Percentiles rank a stretch among this genome's conserved stretches.
Evolutionary conservation across 495 filamentous ascomycete genomes (phyloP).

Genomic region (Aspergillus cavernicola): DNA sequence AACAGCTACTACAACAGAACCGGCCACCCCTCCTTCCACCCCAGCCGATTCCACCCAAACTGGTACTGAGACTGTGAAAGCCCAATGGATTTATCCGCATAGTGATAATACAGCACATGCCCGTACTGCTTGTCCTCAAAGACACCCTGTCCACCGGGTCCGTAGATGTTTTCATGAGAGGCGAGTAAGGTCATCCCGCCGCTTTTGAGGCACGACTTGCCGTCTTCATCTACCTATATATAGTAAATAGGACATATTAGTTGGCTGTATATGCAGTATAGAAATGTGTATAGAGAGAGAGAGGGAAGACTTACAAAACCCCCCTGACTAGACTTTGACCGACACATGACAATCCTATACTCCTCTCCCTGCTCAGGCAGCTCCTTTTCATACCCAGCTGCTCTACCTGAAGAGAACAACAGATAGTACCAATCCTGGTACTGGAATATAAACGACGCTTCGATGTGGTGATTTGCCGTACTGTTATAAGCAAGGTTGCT

Average conservation of each 20-base stretch:
- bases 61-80: slow-evolving; percentile 48
- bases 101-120: slow-evolving; percentile 69
- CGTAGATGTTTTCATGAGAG: slow-evolving; percentile 61
- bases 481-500: slow-evolving; percentile 55
- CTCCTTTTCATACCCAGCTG: slow-evolving; percentile 50
- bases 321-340: slow-evolving; percentile 48
- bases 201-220: slow-evolving; percentile 49
- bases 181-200: slow-evolving; percentile 62
- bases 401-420: slow-evolving; percentile 59
- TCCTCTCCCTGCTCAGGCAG: slow-evolving; percentile 55
- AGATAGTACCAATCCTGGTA: slow-evolving; percentile 59
- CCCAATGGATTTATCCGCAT: slow-evolving; percentile 54
- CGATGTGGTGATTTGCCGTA: slow-evolving; percentile 49
- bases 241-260: too few species aligned
- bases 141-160: slow-evolving; percentile 63
- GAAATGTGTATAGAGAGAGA: background rate
- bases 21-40: slow-evolving; percentile 60
- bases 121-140: slow-evolving; percentile 41
- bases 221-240: slow-evolving; percentile 50
- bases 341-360: slow-evolving; percentile 64
- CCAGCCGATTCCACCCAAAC: slow-evolving; percentile 62
- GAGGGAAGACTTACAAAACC: slow-evolving; percentile 47
- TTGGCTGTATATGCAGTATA: too few species aligned
- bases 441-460: slow-evolving; percentile 57
- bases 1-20: too few species aligned